Evolutionary conservation across 164 flowering plant genomes (phyloP).

Genomic region (Tinospora cordifolia): DNA sequence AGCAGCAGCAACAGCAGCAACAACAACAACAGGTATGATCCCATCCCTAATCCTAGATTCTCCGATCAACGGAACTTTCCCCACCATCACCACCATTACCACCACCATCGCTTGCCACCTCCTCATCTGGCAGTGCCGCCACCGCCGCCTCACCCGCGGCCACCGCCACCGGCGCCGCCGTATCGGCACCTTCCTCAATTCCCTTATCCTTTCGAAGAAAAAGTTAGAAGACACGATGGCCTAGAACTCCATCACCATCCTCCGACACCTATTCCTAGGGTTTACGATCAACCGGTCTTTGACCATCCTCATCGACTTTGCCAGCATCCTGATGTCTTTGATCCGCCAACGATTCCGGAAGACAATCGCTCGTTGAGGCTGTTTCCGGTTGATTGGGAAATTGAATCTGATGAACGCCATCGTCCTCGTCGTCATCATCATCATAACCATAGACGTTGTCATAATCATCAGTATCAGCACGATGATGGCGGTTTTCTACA

Average conservation of each 20-base stretch:
- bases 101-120: background rate
- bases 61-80: conserved; percentile 13
- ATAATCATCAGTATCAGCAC: no score
- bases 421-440: conserved; percentile 3
- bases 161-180: conserved; percentile 15
- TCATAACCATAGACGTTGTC: background rate
- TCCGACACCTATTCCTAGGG: conserved; percentile 11
- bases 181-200: conserved; percentile 17
- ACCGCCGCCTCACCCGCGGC: background rate
- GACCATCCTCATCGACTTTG: conserved; percentile 10
- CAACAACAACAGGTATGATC: conserved; percentile 21
- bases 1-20: background rate
- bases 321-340: conserved; percentile 10
- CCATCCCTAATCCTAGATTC: conserved; percentile 11
- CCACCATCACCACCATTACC: conserved; percentile 12
- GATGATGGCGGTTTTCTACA: conserved; percentile 13
- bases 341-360: conserved; percentile 12
- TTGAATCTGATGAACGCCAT: background rate
- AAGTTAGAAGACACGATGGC: conserved; percentile 1
- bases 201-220: conserved; percentile 12
- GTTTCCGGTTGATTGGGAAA: conserved; percentile 10
- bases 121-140: conserved; percentile 6
- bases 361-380: background rate
- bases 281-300: conserved; percentile 10
- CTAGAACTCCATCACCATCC: conserved; percentile 3